Conservation (phyloP, 2,329 filamentous ascomycete species). For the Pseudogymnoascus sp. region DNA sequence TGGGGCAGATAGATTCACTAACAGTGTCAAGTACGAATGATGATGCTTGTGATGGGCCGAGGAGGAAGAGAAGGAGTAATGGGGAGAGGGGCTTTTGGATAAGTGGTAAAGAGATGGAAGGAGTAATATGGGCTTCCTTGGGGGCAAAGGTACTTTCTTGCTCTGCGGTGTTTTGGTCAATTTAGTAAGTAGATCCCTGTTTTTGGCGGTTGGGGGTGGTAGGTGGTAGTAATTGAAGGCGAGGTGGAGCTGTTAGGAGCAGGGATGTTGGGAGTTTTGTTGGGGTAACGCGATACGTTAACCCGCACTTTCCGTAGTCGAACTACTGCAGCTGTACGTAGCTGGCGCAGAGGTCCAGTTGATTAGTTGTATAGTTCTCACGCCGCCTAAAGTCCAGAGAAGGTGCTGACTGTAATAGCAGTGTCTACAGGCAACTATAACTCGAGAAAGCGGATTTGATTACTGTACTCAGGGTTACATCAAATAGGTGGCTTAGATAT, state of each 20-base stretch:
- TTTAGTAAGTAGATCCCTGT: slow-evolving; percentile 4
- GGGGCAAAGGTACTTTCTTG: background rate
- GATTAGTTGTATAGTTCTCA: background rate
- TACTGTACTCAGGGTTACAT: background rate
- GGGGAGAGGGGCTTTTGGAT: background rate
- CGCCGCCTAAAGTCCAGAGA: background rate
- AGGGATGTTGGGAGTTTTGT: slow-evolving; percentile 2
- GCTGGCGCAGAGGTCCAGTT: background rate
- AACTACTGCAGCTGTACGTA: background rate
- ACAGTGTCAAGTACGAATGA: background rate
- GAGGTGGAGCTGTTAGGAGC: background rate
- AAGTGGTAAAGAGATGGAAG: background rate
- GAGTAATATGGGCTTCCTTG: background rate
- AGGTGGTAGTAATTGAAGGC: background rate
- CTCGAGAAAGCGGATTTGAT: background rate
- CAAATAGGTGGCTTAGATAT: background rate
- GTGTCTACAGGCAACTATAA: background rate
- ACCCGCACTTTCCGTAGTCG: background rate
- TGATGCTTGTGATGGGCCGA: slow-evolving; percentile 4
- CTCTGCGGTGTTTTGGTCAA: background rate
- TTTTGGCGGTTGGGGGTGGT: background rate
- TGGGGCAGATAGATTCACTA: background rate
- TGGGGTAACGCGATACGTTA: slow-evolving; percentile 4
- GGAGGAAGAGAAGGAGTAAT: background rate
- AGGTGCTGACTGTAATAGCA: background rate